Conservation (phyloP, 1,139 yeast species). For the Taphrina wiesneri region DNA sequence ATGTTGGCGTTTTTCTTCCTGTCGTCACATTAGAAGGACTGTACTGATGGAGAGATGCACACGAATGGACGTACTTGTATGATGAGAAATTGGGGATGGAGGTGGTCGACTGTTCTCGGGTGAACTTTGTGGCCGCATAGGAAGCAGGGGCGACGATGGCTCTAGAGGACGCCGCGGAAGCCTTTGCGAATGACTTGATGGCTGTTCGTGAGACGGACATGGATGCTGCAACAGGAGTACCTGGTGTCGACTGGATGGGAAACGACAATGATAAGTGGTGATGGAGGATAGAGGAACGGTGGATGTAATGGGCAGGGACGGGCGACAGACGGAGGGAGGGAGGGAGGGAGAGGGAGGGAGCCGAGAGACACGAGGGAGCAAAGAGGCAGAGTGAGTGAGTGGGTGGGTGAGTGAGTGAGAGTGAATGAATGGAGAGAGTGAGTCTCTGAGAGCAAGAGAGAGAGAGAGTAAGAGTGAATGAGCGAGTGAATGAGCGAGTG, state of each 20-base stretch:
- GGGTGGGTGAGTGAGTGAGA: no score
- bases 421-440: no score
- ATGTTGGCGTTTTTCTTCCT: conserved; percentile 30
- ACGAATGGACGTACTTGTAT: conserved; percentile 29
- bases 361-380: not conserved
- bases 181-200: conserved; percentile 32
- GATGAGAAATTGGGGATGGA: conserved; percentile 37
- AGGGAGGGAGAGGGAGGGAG: not conserved
- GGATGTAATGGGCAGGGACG: not conserved
- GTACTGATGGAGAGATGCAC: not conserved
- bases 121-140: conserved; percentile 15
- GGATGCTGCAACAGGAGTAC: not conserved
- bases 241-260: not conserved
- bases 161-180: not conserved
- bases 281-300: not conserved
- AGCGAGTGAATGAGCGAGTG: not conserved
- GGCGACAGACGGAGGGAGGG: not conserved
- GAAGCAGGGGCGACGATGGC: conserved; percentile 17
- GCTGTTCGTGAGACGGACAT: conserved; percentile 27
- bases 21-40: not conserved
- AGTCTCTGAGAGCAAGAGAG: not conserved
- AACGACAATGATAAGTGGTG: not conserved
- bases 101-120: conserved; percentile 30
- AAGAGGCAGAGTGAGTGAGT: not conserved
- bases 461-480: not conserved